Conservation (phyloP, 2,329 filamentous ascomycete species). For the Cylindrodendrum hubeiense region DNA sequence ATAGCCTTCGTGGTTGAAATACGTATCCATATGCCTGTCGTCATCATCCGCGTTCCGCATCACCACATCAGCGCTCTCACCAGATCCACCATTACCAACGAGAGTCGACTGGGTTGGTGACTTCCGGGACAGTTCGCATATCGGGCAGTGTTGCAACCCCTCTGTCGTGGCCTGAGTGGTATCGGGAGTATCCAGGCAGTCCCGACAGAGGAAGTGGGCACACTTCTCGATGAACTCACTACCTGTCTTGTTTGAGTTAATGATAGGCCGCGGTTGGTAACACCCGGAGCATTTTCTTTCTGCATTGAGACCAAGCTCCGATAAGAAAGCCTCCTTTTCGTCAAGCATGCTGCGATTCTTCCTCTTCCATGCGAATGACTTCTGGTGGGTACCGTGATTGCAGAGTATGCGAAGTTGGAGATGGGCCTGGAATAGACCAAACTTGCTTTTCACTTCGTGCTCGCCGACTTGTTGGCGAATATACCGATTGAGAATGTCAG, state of each 20-base stretch:
- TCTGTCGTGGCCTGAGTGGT: conserved; percentile 10
- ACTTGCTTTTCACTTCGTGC: conserved; percentile 50
- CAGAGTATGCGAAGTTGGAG: conserved; percentile 61
- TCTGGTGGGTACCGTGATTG: conserved; percentile 64
- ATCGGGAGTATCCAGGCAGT: conserved; percentile 42
- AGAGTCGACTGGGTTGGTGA: not conserved
- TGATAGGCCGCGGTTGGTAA: conserved; percentile 49
- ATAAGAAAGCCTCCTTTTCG: conserved; percentile 46
- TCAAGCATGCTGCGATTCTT: conserved; percentile 40
- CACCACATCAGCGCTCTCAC: not conserved
- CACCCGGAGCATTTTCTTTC: conserved; percentile 47
- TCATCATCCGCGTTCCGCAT: conserved; percentile 7
- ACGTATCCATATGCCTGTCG: conserved; percentile 28
- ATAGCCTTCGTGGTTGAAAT: conserved; percentile 44
- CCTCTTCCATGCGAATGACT: conserved; percentile 56
- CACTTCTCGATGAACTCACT: conserved; percentile 43
- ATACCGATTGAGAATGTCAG: conserved; percentile 51
- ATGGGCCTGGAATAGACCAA: conserved; percentile 60
- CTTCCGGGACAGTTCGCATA: not conserved
- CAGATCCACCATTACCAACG: not conserved
- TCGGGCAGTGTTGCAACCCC: not conserved
- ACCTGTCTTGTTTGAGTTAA: conserved; percentile 35
- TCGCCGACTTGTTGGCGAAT: conserved; percentile 53
- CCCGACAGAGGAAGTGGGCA: conserved; percentile 47
- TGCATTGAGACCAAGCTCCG: conserved; percentile 35